Evolutionary conservation across 257 asterid species (phyloP), one percentile per base, ranked within the genome.

Genomic region (Schizonepeta tenuifolia): DNA sequence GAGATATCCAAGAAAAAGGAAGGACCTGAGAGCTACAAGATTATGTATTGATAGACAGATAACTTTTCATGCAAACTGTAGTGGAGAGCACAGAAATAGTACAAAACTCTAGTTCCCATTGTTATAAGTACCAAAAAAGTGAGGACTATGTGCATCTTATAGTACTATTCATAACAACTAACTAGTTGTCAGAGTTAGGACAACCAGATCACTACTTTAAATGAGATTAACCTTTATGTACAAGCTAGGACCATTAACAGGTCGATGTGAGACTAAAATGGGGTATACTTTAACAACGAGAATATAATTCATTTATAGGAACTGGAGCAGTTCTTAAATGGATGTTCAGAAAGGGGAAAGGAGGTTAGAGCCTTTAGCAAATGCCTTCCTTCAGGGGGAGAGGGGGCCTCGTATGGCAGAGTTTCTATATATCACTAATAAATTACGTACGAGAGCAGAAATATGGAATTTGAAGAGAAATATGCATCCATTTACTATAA

Each of bases 1-100:
- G 66, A 46, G 55, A 70, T 73, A 33, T 6, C 70, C 70, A 71
- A 75, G 46, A 66, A 51, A 54, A 49, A 57, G 22, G 67, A 62
- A 20, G 20, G 68, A 66, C 46, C 70, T 61, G 61, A 60, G 74
- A 75, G 63, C 70, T 35, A 55, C 40, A 43, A 60, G 55, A 54
- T 55, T 13, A 66, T 35, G 41, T 10, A 59, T 65, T 61, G 73
- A 53, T 40, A 63, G 22, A 18, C 35, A 62, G 33, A 28, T 28
- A 9, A 74, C 22, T 51, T 20, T 31, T 33, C 62, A 56, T 44
- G 68, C 67, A 31, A 74, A 43, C 46, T 20, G 51, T 50, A 38
- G 24, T 17, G 33, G 21, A 60, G 54, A 47, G 69, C 73, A 20
- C 9, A 2, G 38, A 7, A 26, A 38, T 66, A 26, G 20, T 15